Evolutionary conservation across 495 filamentous ascomycete genomes (phyloP).

Genomic region (Corynascus novoguineensis): DNA sequence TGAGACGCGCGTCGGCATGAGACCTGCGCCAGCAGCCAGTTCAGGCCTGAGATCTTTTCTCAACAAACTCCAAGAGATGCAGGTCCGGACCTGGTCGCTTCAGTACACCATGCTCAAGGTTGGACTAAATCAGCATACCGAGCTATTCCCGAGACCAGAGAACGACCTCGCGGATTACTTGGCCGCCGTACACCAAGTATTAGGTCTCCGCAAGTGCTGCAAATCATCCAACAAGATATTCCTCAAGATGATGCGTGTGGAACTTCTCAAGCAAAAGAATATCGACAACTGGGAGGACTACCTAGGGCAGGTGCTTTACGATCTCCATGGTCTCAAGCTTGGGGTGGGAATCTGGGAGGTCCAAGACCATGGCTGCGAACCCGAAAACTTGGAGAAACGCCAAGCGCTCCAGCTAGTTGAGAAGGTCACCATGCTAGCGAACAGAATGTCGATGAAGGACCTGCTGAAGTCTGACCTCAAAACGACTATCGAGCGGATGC

Average conservation of each 20-base stretch:
- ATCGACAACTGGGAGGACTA: conserved; percentile 71
- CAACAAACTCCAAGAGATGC: conserved; percentile 77
- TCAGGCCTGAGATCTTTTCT: conserved; percentile 50
- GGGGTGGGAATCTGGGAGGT: conserved; percentile 61
- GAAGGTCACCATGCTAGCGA: conserved; percentile 71
- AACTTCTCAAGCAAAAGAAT: conserved; percentile 59
- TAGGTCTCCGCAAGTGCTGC: conserved; percentile 84
- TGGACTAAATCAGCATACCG: conserved; percentile 59
- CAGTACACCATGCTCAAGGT: conserved; percentile 70
- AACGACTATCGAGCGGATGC: conserved; percentile 82
- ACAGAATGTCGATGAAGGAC: conserved; percentile 83
- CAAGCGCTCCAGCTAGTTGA: conserved; percentile 76
- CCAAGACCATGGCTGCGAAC: conserved; percentile 67
- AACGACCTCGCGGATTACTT: conserved; percentile 71
- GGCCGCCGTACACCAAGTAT: conserved; percentile 69
- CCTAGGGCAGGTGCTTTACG: conserved; percentile 79
- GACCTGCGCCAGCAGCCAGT: conserved; percentile 31
- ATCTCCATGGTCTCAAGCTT: conserved; percentile 78
- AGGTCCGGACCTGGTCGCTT: conserved; percentile 81
- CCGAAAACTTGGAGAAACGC: conserved; percentile 67
- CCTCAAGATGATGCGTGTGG: conserved; percentile 80
- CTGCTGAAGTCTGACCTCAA: conserved; percentile 85
- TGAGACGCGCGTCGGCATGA: conserved; percentile 67
- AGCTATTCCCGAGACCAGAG: conserved; percentile 54
- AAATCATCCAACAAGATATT: conserved; percentile 79